Evolutionary conservation across 2,329 filamentous ascomycete genomes (phyloP).

Genomic region (Sclerotinia minor): DNA sequence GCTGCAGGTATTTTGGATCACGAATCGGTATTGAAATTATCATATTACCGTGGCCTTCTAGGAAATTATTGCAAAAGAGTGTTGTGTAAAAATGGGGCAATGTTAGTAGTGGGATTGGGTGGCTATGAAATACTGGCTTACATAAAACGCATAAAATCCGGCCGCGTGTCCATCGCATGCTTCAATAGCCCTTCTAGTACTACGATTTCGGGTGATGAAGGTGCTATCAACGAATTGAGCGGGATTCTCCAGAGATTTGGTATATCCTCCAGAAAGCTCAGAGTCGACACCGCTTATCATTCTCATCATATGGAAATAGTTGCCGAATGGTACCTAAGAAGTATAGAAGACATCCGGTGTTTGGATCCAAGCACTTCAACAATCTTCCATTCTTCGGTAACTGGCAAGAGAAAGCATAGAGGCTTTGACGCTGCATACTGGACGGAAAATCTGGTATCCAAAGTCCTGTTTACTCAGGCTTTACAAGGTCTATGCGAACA

Average conservation of each 20-base stretch:
- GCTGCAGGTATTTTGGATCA: slow-evolving; percentile 40
- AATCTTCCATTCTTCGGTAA: slow-evolving; percentile 4
- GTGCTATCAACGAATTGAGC: slow-evolving; percentile 27
- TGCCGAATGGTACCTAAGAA: slow-evolving; percentile 31
- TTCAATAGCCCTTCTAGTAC: slow-evolving; percentile 33
- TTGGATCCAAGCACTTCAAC: background rate
- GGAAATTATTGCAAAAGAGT: slow-evolving; percentile 38
- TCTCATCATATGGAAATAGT: slow-evolving; percentile 40
- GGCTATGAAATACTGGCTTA: slow-evolving; percentile 31
- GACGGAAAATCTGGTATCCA: slow-evolving; percentile 47
- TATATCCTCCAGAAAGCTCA: slow-evolving; percentile 30
- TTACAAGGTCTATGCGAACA: slow-evolving; percentile 16
- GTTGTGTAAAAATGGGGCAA: slow-evolving; percentile 45
- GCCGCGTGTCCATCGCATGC: slow-evolving; percentile 36
- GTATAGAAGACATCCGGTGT: background rate
- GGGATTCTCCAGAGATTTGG: slow-evolving; percentile 29
- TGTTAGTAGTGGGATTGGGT: slow-evolving; percentile 49
- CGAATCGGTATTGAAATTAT: slow-evolving; percentile 32
- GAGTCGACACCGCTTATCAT: slow-evolving; percentile 35
- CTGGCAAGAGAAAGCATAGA: background rate
- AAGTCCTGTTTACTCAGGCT: slow-evolving; percentile 39
- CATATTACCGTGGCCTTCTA: slow-evolving; percentile 40
- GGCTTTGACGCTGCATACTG: slow-evolving; percentile 46
- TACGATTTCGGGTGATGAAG: slow-evolving; percentile 32
- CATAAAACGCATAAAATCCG: slow-evolving; percentile 9